Evolutionary conservation across 768 basidiomycete genomes (phyloP), one percentile per base, ranked within the genome.

Genomic region (Lentinula detonsa): DNA sequence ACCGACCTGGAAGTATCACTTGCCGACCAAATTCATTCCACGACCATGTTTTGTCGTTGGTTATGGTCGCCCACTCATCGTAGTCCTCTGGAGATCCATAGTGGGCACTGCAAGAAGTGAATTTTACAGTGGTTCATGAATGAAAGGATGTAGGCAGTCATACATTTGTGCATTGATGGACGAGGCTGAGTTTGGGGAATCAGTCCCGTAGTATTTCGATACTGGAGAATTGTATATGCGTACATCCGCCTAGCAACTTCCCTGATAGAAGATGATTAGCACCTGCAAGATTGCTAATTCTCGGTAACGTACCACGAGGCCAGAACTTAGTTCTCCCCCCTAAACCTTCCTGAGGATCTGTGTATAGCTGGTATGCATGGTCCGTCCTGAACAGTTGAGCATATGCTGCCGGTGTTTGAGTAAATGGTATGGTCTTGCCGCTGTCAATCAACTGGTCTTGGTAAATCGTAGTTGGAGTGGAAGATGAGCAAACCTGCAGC

Each of bases 1-100:
- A 37, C 18, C 9, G 16, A 15, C 7, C n/a, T 13, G 18, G 53
- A 54, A n/a, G 23, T 5, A 11, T 16, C 21, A 63, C 70, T 42
- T 64, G 84, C 55, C 85, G 72, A 54, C 75, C 71, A 59, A 90
- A 73, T 53, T 83, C 78, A 58, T 81, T 75, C 76, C 78, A 86
- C n/a, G 81, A 71, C 86, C 86, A 91, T 8, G 81, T 80, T 15
- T 81, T 73, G 50, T 88, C 85, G 5, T 78, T 81, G 11, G 76
- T 78, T 28, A 83, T 73, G 0, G 69, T 59, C 1, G 83, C 85
- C 81, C 86, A 88, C 68, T 89, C 78, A 64, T 90, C 86, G 65
- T 84, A 90, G 67, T 91, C 88, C 1, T 83, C 81, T 2, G 88
- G 85, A 7, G 86, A 81, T 5, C 87, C 87, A 54, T 83, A 84